Percentiles rank a stretch among this genome's conserved stretches.
Evolutionary conservation across 768 basidiomycete species (phyloP).

Genomic region (Lyophyllum decastes): DNA sequence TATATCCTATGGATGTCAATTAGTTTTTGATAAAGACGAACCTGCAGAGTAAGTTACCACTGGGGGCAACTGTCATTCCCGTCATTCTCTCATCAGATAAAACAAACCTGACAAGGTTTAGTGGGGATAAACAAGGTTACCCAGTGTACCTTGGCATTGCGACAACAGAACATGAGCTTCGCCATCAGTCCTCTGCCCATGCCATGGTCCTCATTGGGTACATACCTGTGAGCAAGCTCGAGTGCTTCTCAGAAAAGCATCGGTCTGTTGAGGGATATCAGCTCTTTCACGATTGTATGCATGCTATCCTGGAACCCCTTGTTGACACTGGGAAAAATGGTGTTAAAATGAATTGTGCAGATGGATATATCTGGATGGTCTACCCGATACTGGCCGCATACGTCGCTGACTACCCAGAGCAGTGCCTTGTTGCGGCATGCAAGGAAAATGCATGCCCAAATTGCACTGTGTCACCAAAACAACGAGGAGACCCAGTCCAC

Average conservation of each 20-base stretch:
- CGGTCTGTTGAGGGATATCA: slow-evolving; percentile 6
- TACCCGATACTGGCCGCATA: slow-evolving; percentile 37
- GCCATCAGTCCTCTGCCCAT: slow-evolving; percentile 29
- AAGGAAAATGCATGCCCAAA: slow-evolving; percentile 27
- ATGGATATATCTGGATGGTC: slow-evolving; percentile 25
- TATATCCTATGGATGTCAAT: neutral
- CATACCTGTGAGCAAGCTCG: slow-evolving; percentile 35
- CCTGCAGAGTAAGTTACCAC: slow-evolving; percentile 13
- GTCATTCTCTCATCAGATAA: slow-evolving; percentile 43
- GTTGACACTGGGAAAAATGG: slow-evolving; percentile 27
- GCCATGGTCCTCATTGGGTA: slow-evolving; percentile 39
- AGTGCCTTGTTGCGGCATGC: slow-evolving; percentile 30
- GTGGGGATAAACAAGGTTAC: slow-evolving; percentile 38
- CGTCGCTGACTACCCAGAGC: slow-evolving; percentile 37
- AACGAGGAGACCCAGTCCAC: slow-evolving; percentile 15
- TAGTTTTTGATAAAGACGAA: neutral
- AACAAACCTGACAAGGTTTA: slow-evolving; percentile 32
- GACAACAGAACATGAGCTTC: slow-evolving; percentile 33
- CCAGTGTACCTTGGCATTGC: slow-evolving; percentile 47
- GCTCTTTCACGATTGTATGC: slow-evolving; percentile 17
- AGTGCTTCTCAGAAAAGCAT: slow-evolving; percentile 4
- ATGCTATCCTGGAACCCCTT: slow-evolving; percentile 27
- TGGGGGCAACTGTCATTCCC: slow-evolving; percentile 32
- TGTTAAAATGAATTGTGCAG: slow-evolving; percentile 30
- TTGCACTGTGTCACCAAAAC: slow-evolving; percentile 22